A percentile compares a stretch with the other conserved stretches of the same genome.
Conservation (phyloP, 495 filamentous ascomycete genomes). For the Penicillium flavigenum region DNA sequence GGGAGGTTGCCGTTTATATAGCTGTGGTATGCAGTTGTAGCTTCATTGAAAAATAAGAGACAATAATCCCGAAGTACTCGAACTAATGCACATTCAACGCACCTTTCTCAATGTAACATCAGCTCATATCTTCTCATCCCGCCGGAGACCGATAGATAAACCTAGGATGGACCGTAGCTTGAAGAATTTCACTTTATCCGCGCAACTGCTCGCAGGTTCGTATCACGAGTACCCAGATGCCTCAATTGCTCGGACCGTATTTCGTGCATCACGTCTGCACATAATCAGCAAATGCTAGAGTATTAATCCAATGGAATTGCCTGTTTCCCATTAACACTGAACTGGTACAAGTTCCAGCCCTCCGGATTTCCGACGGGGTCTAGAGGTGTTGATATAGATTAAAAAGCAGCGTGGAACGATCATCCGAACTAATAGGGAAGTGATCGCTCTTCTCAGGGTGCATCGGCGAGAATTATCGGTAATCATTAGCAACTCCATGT, state of each 20-base stretch:
- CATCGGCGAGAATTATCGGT: neutral
- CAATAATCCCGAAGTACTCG: neutral
- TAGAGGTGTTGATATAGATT: neutral
- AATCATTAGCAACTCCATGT: neutral
- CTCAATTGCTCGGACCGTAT: neutral
- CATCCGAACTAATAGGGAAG: neutral
- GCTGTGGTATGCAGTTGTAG: too few relatives aligned
- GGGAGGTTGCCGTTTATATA: neutral
- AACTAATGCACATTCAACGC: neutral
- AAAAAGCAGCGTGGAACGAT: neutral
- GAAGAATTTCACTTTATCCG: neutral
- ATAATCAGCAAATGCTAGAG: neutral
- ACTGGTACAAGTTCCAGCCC: neutral
- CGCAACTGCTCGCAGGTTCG: neutral
- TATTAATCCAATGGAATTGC: neutral
- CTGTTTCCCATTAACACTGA: neutral
- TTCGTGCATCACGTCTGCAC: too few relatives aligned
- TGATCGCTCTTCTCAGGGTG: neutral
- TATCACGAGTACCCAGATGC: neutral
- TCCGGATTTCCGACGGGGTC: constrained; percentile 1
- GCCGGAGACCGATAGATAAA: constrained; percentile 2
- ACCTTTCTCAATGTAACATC: constrained; percentile 2
- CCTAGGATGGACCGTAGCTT: neutral
- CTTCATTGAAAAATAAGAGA: neutral
- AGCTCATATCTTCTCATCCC: neutral